Conservation (phyloP, 2,329 filamentous ascomycete genomes). For the Calonectria pseudoreteaudii region DNA sequence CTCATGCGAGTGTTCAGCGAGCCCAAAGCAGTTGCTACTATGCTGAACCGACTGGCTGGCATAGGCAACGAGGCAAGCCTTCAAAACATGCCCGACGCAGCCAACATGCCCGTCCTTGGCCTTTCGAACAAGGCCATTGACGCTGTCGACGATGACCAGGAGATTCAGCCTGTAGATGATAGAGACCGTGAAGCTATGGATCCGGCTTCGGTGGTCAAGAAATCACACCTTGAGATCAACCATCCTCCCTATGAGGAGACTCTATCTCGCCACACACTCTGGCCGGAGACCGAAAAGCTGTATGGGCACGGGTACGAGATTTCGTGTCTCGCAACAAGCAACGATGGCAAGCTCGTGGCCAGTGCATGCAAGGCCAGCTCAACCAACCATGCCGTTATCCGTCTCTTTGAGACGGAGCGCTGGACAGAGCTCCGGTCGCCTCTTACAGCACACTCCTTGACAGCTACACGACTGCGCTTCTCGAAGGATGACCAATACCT, state of each 20-base stretch:
- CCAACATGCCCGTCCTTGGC: conserved; percentile 93
- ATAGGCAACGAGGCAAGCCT: conserved; percentile 58
- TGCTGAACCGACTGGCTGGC: conserved; percentile 77
- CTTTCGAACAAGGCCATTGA: conserved; percentile 95
- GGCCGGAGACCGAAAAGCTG: conserved; percentile 95
- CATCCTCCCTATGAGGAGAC: conserved; percentile 91
- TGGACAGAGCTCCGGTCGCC: conserved; percentile 92
- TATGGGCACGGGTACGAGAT: conserved; percentile 99
- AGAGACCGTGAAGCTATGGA: conserved; percentile 67
- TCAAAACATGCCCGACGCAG: conserved; percentile 80
- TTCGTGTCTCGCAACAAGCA: conserved; percentile 83
- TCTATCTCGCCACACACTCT: conserved; percentile 89
- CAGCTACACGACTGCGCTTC: conserved; percentile 85
- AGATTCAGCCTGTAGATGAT: conserved; percentile 57
- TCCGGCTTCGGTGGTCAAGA: conserved; percentile 66
- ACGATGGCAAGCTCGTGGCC: conserved; percentile 81
- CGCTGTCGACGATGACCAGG: conserved; percentile 62
- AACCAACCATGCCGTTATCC: conserved; percentile 92
- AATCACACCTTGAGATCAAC: conserved; percentile 72
- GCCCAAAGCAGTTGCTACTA: conserved; percentile 82
- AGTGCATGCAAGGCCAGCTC: conserved; percentile 95
- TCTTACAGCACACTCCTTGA: conserved; percentile 86
- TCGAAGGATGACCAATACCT: conserved; percentile 79
- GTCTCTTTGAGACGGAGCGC: conserved; percentile 85
- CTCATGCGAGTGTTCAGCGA: conserved; percentile 95